phyloP scores from a whole-genome alignment of 257 asterid species.

The Cruciata laevipes region DNA sequence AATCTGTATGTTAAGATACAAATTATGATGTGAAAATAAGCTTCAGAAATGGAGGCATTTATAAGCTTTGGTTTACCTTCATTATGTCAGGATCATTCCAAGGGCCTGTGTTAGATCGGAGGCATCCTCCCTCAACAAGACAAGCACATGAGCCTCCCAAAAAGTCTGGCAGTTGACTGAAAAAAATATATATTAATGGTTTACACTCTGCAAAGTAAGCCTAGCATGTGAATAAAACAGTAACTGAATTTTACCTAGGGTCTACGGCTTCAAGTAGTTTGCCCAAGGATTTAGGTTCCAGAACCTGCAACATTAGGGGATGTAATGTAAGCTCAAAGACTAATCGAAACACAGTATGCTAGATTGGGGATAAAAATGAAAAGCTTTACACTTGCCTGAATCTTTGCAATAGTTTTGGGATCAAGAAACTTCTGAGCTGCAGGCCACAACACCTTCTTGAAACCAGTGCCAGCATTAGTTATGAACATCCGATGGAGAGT shows the following conservation, averaged over 20 bases:
- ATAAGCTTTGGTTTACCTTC: slow-evolving; percentile 42
- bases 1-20: not conserved
- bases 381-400: slow-evolving; percentile 43
- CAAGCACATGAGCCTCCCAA: slow-evolving; percentile 91
- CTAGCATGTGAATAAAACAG: slow-evolving; percentile 14
- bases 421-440: slow-evolving; percentile 88
- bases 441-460: slow-evolving; percentile 92
- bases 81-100: slow-evolving; percentile 90
- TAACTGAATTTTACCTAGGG: slow-evolving; percentile 45
- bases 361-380: not conserved
- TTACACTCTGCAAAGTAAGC: slow-evolving; percentile 15
- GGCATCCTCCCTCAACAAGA: slow-evolving; percentile 80
- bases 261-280: slow-evolving; percentile 72
- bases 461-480: slow-evolving; percentile 90
- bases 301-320: slow-evolving; percentile 44
- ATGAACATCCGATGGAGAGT: slow-evolving; percentile 82
- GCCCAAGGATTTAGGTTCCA: slow-evolving; percentile 71
- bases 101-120: slow-evolving; percentile 85
- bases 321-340: slow-evolving; percentile 13
- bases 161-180: slow-evolving; percentile 88
- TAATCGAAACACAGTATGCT: slow-evolving; percentile 13
- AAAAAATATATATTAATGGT: slow-evolving; percentile 13
- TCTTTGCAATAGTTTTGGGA: slow-evolving; percentile 68
- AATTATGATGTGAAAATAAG: not conserved
- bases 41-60: not conserved